A percentile compares a stretch with the other conserved stretches of the same genome.
Conservation (phyloP, 208 protist species). For the Crithidia thermophila region DNA sequence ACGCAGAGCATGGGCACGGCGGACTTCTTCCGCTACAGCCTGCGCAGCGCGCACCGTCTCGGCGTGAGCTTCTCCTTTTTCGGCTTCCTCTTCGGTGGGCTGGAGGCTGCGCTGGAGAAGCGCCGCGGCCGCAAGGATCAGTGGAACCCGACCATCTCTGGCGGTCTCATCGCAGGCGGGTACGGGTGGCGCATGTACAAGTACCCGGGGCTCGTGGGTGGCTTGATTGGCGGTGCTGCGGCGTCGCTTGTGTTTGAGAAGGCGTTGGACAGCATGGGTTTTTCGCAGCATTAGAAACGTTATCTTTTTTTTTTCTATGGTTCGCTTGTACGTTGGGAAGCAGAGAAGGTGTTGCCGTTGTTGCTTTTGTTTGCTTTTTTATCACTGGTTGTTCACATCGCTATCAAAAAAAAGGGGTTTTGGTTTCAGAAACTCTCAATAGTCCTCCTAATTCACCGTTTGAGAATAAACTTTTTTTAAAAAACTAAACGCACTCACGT, state of each 20-base stretch:
- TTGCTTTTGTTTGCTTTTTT: too few species aligned
- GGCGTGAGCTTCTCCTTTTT: conserved; percentile 86
- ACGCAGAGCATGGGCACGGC: conserved; percentile 89
- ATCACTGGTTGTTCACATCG: too few species aligned
- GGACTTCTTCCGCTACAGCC: conserved; percentile 86
- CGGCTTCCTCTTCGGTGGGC: conserved; percentile 87
- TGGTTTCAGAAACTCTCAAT: too few species aligned
- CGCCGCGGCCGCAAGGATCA: conserved; percentile 85
- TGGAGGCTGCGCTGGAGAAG: conserved; percentile 93
- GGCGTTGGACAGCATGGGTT: conserved; percentile 75
- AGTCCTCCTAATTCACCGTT: too few species aligned
- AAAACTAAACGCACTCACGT: too few species aligned
- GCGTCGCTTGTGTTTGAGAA: conserved; percentile 82
- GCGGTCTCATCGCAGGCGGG: conserved; percentile 70
- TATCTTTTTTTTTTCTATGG: background rate
- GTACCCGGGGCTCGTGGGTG: conserved; percentile 70
- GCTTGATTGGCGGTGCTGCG: conserved; percentile 65
- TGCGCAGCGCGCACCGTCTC: conserved; percentile 64
- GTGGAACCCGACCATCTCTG: conserved; percentile 81
- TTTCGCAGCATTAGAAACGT: conserved; percentile 56
- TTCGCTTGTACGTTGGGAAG: background rate
- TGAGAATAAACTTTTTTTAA: too few species aligned
- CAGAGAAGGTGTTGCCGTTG: background rate
- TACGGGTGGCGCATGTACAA: conserved; percentile 89
- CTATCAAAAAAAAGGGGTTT: too few species aligned